Evolutionary conservation across 768 basidiomycete genomes (phyloP), one percentile per base, ranked within the genome.

Genomic region (Calocera viscosa): DNA sequence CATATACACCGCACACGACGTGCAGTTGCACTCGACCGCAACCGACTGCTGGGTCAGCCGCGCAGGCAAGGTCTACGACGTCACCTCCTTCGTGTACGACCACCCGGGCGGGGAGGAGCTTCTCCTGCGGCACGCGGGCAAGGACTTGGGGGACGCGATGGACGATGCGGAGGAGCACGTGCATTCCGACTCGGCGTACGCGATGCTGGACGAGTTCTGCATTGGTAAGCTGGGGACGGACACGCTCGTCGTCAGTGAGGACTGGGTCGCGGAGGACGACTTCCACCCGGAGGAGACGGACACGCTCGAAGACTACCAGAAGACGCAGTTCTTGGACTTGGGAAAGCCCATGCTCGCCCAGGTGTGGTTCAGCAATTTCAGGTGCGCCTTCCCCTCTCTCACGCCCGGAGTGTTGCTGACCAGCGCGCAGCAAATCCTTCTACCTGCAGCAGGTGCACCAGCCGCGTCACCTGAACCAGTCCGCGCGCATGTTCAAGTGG

Each of bases 371-470:
- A 84, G 84, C 17, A 89, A 93, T 75, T 96, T 90, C 73, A 89
- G 86, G 88, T 86, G 68, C 28, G 81, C 76, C 38, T 19, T 43
- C 67, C 43, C 69, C 67, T 14, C 70, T 26, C 39, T 30, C 32
- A 22, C 11, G 33, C 30, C 19, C 3, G 32, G 10, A n/a, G 17
- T 14, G 28, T 17, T 43, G 33, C 12, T 16, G 28, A 17, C 63
- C 24, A n/a, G n/a, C 53, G 30, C 41, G 64, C 67, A 91, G 90
- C 74, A 99, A 99, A 80, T 84, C 89, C 2, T 98, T 94, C 76
- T 99, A 99, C 74, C 80, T 99, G 64, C 84, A 91, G 72, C 96
- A 99, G 76, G 91, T 99, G 0, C 96, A 99, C 76, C 94, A 97
- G 75, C 95, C 96, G 1, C 84, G 96, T 47, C 94, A 94, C 75